These are phyloP conservation scores for Dichotomopilus funicola DNA, from an alignment of 2,329 filamentous ascomycete species.

Conservation along the genomic window DNA sequence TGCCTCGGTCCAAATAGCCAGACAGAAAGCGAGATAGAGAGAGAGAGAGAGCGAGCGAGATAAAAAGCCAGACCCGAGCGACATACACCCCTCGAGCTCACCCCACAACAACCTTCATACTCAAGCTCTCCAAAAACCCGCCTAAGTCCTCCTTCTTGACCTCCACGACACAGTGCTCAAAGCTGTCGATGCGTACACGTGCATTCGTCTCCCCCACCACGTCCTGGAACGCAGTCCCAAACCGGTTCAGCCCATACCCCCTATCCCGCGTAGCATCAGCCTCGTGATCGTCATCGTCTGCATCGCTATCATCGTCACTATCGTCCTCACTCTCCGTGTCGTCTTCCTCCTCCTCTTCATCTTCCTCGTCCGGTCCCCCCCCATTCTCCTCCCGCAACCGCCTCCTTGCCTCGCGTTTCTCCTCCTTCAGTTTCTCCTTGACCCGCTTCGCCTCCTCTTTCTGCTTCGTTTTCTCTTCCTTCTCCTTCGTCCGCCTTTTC, in stretches of 20 bases:
- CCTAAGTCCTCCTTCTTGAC: constrained; percentile 93
- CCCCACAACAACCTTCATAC: constrained; percentile 78
- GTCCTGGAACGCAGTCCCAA: constrained; percentile 92
- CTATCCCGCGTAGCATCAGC: constrained; percentile 48
- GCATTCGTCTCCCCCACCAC: constrained; percentile 88
- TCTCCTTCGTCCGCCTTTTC: constrained; percentile 56
- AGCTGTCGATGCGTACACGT: constrained; percentile 86
- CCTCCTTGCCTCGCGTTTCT: constrained; percentile 45
- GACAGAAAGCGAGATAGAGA: too few species aligned
- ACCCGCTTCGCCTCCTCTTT: constrained; percentile 56
- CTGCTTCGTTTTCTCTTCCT: constrained; percentile 55
- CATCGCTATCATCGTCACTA: constrained; percentile 38
- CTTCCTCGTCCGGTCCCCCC: constrained; percentile 33
- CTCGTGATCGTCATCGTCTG: constrained; percentile 40
- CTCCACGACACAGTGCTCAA: constrained; percentile 95
- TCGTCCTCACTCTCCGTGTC: constrained; percentile 41
- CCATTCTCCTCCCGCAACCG: constrained; percentile 44
- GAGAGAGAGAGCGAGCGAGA: too few species aligned
- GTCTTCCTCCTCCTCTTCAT: constrained; percentile 36
- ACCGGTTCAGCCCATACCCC: constrained; percentile 76
- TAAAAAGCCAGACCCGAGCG: too few species aligned
- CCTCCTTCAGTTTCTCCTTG: constrained; percentile 40
- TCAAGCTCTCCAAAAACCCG: constrained; percentile 84
- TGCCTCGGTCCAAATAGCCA: too few species aligned
- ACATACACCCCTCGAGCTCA: constrained; percentile 29